A percentile compares a stretch with the other conserved stretches of the same genome.
phyloP scores from a whole-genome alignment of 768 basidiomycete genomes.

The Galerina marginata region DNA sequence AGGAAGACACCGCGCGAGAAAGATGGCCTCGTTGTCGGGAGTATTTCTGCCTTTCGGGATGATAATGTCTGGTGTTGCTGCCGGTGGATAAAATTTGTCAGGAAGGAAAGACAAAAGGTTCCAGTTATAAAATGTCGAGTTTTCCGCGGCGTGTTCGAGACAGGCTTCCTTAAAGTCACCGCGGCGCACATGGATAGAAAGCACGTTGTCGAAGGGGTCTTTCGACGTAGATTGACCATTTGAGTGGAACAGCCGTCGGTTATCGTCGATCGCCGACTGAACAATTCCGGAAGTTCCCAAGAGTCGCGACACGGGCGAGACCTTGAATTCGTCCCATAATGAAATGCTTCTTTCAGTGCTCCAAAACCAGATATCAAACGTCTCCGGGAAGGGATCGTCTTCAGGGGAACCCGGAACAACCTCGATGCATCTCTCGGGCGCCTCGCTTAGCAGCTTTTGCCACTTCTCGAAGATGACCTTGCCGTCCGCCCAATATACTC shows the following conservation, averaged over 20 bases:
- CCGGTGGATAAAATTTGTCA: constrained; percentile 48
- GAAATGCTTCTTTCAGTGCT: constrained; percentile 43
- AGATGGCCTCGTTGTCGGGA: constrained; percentile 43
- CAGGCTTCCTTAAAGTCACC: constrained; percentile 57
- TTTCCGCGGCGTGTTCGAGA: constrained; percentile 43
- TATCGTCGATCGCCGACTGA: constrained; percentile 46
- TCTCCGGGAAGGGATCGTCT: constrained; percentile 47
- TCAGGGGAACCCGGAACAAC: constrained; percentile 37
- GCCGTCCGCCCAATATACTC: constrained; percentile 35
- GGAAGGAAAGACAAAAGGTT: constrained; percentile 51
- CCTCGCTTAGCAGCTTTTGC: constrained; percentile 43
- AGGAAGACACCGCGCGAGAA: constrained; percentile 53
- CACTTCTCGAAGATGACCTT: constrained; percentile 44
- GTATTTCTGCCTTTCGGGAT: constrained; percentile 40
- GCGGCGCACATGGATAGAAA: constrained; percentile 58
- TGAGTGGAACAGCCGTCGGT: constrained; percentile 44
- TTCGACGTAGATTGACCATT: constrained; percentile 4
- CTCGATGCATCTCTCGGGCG: constrained; percentile 51
- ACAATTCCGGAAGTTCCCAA: constrained; percentile 50
- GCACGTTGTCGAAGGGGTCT: constrained; percentile 47
- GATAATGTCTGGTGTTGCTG: constrained; percentile 2
- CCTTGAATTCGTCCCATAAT: constrained; percentile 49
- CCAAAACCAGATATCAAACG: constrained; percentile 54
- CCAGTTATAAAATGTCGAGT: constrained; percentile 55
- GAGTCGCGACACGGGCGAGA: constrained; percentile 48